Evolutionary conservation across 805 yeast species (phyloP), one percentile per base, ranked within the genome.

Genomic region (Nakazawaea populi): DNA sequence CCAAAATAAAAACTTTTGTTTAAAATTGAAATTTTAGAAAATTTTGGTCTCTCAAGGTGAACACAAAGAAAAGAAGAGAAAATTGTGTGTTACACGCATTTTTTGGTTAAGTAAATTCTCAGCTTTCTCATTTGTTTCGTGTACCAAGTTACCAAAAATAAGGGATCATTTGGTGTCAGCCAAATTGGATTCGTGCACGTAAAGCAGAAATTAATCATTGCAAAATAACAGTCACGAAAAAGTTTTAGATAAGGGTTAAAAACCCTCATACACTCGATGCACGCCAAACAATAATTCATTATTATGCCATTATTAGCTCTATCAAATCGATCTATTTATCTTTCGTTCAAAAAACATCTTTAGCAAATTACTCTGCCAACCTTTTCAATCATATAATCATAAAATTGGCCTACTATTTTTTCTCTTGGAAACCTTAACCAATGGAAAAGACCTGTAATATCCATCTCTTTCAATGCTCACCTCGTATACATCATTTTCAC

Each of bases 391-490:
- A 18, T 18, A 18, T 18, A 18, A 18, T 18, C 24, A 18, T 18
- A 18, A 18, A 18, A 18, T 18, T 18, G 24, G 24, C 36, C 36
- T 12, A 9, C 36, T 12, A 10, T 34, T 10, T 34, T 34, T 4
- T 38, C 24, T 44, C 45, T 28, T 45, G 30, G 24, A 24, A 9
- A 62, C 32, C 40, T 63, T 62, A 24, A 71, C 47, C 29, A 68
- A 57, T 1, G 83, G 83, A 66, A 77, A 79, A 58, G 71, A 77
- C 49, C 70, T 63, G 58, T 77, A 82, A 56, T 66, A 72, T 6
- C 67, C 66, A 10, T 66, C 61, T 10, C 61, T 62, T 42, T 62
- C 62, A 30, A 72, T 54, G 5, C 48, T 54, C 6, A 70, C 57
- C 18, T 46, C 53, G 7, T 62, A 51, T 5, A 47, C 1, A 1